Evolutionary conservation across 495 filamentous ascomycete species (phyloP).

Genomic region (Pseudomonodictys pantanalensis): DNA sequence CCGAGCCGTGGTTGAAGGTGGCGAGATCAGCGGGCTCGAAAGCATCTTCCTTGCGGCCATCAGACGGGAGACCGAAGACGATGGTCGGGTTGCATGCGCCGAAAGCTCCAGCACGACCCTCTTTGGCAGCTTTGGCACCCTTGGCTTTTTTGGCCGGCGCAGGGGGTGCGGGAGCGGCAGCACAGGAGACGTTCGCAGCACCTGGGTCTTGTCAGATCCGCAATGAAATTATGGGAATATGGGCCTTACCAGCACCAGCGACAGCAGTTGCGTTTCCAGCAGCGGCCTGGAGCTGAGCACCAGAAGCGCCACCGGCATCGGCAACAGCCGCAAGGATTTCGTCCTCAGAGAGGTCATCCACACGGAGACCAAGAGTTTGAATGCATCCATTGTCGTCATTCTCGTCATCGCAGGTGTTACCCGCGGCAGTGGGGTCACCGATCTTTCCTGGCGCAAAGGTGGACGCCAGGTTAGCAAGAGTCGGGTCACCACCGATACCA

Average conservation of each 20-base stretch:
- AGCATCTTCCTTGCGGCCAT: slow-evolving; percentile 51
- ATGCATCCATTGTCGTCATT: slow-evolving; percentile 61
- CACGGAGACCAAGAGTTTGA: slow-evolving; percentile 57
- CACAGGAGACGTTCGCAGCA: too few species aligned
- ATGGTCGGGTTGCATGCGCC: slow-evolving; percentile 55
- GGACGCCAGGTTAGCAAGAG: slow-evolving; percentile 52
- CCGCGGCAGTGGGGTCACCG: slow-evolving; percentile 54
- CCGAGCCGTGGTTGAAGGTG: slow-evolving; percentile 60
- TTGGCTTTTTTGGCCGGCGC: not conserved
- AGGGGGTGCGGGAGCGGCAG: not conserved
- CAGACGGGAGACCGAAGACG: slow-evolving; percentile 52
- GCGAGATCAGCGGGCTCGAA: slow-evolving; percentile 51
- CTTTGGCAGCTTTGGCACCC: not conserved
- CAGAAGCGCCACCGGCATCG: slow-evolving; percentile 24
- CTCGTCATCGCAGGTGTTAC: slow-evolving; percentile 54
- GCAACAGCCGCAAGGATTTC: slow-evolving; percentile 56
- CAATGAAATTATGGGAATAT: not conserved
- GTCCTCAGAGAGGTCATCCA: slow-evolving; percentile 53
- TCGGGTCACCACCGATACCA: slow-evolving; percentile 57
- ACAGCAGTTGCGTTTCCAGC: slow-evolving; percentile 1
- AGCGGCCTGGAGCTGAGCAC: slow-evolving; percentile 14
- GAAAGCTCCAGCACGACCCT: slow-evolving; percentile 41
- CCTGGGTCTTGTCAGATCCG: slow-evolving; percentile 41
- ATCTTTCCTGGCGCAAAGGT: slow-evolving; percentile 61
- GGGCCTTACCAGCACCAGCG: not conserved